Evolutionary conservation across 2,329 filamentous ascomycete species (phyloP).

Genomic region (Fusarium keratoplasticum): DNA sequence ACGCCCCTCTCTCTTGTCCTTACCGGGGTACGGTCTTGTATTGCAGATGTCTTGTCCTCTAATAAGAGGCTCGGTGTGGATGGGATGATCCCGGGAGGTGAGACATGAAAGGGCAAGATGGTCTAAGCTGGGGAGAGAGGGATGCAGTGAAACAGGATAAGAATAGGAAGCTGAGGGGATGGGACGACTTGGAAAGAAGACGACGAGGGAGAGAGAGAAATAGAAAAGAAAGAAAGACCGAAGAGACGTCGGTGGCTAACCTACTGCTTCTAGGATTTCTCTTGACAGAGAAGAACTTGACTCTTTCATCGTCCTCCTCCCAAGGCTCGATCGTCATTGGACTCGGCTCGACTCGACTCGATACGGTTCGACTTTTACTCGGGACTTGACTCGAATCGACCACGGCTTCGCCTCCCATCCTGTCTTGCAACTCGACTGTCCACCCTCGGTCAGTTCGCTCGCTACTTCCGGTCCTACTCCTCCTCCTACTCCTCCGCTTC

Average conservation of each 20-base stretch:
- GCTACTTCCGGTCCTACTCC: constrained; percentile 22
- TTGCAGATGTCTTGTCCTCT: neutral
- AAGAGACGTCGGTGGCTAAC: constrained; percentile 24
- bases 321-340: constrained; percentile 8
- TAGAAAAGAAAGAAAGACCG: neutral
- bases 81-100: neutral
- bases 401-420: constrained; percentile 17
- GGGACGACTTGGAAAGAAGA: neutral
- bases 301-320: constrained; percentile 16
- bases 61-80: neutral
- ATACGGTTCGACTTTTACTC: constrained; percentile 20
- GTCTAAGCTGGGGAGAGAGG: neutral
- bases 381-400: constrained; percentile 35
- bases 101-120: neutral
- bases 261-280: constrained; percentile 19
- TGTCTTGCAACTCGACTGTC: constrained; percentile 29
- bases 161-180: constrained; percentile 5
- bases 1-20: neutral
- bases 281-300: constrained; percentile 11
- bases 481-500: constrained; percentile 13
- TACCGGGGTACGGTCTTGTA: neutral
- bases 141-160: constrained; percentile 12
- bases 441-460: constrained; percentile 17
- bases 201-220: neutral
- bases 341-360: constrained; percentile 16